Conservation (phyloP, 2,329 filamentous ascomycete species). For the Monosporascus sp. region DNA sequence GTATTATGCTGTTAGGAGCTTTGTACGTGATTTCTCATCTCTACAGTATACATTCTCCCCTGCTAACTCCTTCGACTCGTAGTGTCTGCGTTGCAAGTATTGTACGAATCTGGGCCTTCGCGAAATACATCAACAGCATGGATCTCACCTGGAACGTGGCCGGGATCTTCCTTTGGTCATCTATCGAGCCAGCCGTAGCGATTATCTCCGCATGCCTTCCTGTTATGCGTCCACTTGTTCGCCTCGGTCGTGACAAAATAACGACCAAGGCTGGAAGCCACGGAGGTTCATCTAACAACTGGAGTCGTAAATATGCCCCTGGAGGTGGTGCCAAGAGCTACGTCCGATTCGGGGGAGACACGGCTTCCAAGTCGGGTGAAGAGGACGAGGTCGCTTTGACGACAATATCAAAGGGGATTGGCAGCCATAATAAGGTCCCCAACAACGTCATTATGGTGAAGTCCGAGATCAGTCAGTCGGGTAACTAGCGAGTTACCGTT, state of each 20-base stretch:
- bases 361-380: conserved; percentile 2
- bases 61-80: background rate
- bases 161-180: conserved; percentile 28
- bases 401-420: conserved; percentile 11
- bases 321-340: conserved; percentile 15
- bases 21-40: conserved; percentile 18
- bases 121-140: conserved; percentile 12
- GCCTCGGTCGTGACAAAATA: conserved; percentile 16
- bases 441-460: conserved; percentile 15
- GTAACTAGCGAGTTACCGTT: background rate
- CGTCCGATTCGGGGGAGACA: conserved; percentile 14
- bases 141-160: conserved; percentile 26
- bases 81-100: conserved; percentile 26
- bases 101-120: conserved; percentile 24
- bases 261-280: too few relatives aligned
- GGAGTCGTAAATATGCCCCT: conserved; percentile 10
- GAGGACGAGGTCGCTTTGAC: conserved; percentile 17
- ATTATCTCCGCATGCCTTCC: conserved; percentile 33
- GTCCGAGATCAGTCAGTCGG: conserved; percentile 11
- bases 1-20: conserved; percentile 25
- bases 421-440: conserved; percentile 8
- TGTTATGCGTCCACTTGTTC: conserved; percentile 26
- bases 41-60: background rate
- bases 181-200: conserved; percentile 29
- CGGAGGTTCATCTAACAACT: conserved; percentile 2